Evolutionary conservation across 768 basidiomycete genomes (phyloP), one percentile per base, ranked within the genome.

Genomic region (Russula vinacea): DNA sequence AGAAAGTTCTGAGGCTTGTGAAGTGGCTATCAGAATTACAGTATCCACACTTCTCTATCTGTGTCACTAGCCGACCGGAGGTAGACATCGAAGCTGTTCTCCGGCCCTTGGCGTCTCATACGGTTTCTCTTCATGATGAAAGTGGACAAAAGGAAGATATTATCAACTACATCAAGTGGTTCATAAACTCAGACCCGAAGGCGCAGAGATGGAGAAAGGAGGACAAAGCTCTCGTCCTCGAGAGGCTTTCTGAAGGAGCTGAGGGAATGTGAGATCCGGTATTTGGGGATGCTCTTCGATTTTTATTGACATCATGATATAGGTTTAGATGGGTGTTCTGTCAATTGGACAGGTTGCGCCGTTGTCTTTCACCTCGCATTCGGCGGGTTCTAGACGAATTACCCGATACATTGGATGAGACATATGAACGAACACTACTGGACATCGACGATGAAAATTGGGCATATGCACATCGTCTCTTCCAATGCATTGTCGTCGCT

Each of bases 281-380:
- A 1, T 22, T 22, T 8, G n/a, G 9, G 13, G 13, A 19, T 39
- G 17, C 6, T 4, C 1, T 11, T 24, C 22, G 33, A n/a, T 53
- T n/a, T 29, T 35, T 5, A 53, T 13, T 22, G 10, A 22, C 7
- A 8, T 35, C 2, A 5, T n/a, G 26, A n/a, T 29, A 5, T 11
- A 45, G 56, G 56, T 45, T 33, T 8, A 5, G n/a, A 32, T 57
- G 56, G 42, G 56, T 16, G 19, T 57, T 7, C 42, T 57, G 42
- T 13, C 56, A 57, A 22, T 44, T 57, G 42, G n/a, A 45, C 11
- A 33, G 1, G 13, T 16, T 57, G 19, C 35, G 53, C 6, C n/a
- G 37, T 9, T 39, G 37, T 11, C 35, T 22, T 22, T 2, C 3
- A 37, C 26, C 50, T 14, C 50, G 50, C 5, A 16, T 51, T 26